A percentile compares a stretch with the other conserved stretches of the same genome.
Conservation (phyloP, 1,284 basidiomycete species). For the Leccinum solheimii region DNA sequence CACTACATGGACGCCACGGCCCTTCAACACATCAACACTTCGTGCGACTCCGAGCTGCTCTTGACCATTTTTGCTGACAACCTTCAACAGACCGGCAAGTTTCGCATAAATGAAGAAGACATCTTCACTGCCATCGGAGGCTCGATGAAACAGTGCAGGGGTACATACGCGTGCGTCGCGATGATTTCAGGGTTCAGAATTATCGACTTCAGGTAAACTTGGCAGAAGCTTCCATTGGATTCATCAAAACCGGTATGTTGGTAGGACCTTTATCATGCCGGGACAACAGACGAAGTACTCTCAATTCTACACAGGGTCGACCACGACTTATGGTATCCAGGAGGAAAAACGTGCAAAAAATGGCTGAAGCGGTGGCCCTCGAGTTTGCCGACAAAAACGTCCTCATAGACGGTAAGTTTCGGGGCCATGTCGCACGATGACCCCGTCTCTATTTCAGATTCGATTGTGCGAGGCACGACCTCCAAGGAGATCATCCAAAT, state of each 20-base stretch:
- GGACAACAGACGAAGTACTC: slow-evolving; percentile 86
- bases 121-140: slow-evolving; percentile 94
- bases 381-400: slow-evolving; percentile 95
- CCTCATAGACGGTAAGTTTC: slow-evolving; percentile 83
- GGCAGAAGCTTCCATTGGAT: slow-evolving; percentile 91
- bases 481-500: slow-evolving; percentile 99
- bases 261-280: slow-evolving; percentile 99
- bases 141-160: slow-evolving; percentile 86
- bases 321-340: slow-evolving; percentile 41
- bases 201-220: slow-evolving; percentile 96
- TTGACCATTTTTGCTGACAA: slow-evolving; percentile 98
- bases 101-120: slow-evolving; percentile 99
- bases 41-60: slow-evolving; percentile 95
- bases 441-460: slow-evolving; percentile 56
- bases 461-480: slow-evolving; percentile 97
- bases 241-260: slow-evolving; percentile 98
- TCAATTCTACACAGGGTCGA: neutral
- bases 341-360: slow-evolving; percentile 92
- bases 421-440: neutral
- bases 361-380: slow-evolving; percentile 99
- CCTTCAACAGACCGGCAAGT: slow-evolving; percentile 97
- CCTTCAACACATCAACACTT: slow-evolving; percentile 98
- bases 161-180: slow-evolving; percentile 95
- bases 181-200: slow-evolving; percentile 99
- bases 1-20: slow-evolving; percentile 95